Evolutionary conservation across 768 basidiomycete genomes (phyloP), one percentile per base, ranked within the genome.

Genomic region (Psilocybe subaeruginosa): DNA sequence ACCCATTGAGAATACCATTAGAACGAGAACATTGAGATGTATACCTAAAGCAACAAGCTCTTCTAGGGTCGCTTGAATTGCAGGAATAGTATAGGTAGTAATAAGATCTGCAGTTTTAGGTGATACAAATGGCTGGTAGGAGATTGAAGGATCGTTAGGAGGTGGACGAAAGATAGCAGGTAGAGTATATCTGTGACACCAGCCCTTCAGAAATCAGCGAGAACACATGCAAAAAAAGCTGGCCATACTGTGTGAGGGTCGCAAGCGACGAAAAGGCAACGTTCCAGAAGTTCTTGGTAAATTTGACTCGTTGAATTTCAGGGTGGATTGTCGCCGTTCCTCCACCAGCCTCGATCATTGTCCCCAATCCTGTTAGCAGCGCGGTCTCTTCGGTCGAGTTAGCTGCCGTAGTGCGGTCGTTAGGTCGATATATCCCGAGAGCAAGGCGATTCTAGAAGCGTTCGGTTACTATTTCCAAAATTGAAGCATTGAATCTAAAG

Each of bases 221-320:
- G 5, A 41, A 41, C 5, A 11, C n/a, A 52, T 30, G n/a, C 4
- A 23, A 33, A 23, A 53, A 7, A 11, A 27, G n/a, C 5, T 17
- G 1, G 29, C 16, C 54, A 45, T 45, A 80, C 70, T 79, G 74
- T 0, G 82, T 80, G 39, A 89, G 76, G 0, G 85, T 82, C 0
- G 85, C 68, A 56, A 82, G 73, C 7, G 82, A 80, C 1, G 85
- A 81, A 64, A 88, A 82, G 1, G 77, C 76, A 50, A 85, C 74
- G 65, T 88, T 89, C 87, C 84, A 88, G 50, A 87, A 78, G 64
- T 88, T 88, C 74, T 90, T 90, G 2, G 73, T 64, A 61, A 82
- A 90, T 68, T 88, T 89, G 63, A 76, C 69, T 12, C 86, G 78
- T 66, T 87, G 87, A n/a, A 89, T 84, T 63, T 89, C 85, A 16